These are phyloP conservation scores for Croton laevigatus DNA, from an alignment of 441 rosid species.

Conservation along the genomic window DNA sequence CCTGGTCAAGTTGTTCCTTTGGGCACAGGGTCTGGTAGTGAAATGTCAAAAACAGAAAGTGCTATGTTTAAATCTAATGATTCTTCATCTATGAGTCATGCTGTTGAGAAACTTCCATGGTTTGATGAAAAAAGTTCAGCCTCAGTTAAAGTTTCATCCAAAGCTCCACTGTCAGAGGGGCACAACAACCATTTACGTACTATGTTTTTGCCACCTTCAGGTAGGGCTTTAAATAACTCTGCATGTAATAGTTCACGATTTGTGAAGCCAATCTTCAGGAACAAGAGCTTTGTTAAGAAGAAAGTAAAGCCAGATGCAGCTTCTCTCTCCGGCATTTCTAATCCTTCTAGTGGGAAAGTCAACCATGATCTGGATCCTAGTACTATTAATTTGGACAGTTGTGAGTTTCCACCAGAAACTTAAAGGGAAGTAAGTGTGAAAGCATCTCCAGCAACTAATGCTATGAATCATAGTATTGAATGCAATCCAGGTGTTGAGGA, in stretches of 20 bases:
- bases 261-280: constrained; percentile 53
- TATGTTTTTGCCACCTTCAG: constrained; percentile 26
- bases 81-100: constrained; percentile 24
- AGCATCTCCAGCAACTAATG: constrained; percentile 37
- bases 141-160: constrained; percentile 25
- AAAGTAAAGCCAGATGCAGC: constrained; percentile 42
- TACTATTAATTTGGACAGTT: constrained; percentile 29
- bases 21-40: constrained; percentile 21
- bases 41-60: constrained; percentile 27
- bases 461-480: constrained; percentile 35
- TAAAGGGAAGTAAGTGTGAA: constrained; percentile 36
- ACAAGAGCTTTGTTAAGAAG: constrained; percentile 52
- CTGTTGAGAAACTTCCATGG: constrained; percentile 23
- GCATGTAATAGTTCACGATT: constrained; percentile 32
- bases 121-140: constrained; percentile 27
- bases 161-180: constrained; percentile 29
- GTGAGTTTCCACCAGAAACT: constrained; percentile 24
- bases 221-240: constrained; percentile 29
- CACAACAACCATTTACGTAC: constrained; percentile 37
- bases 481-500: constrained; percentile 34
- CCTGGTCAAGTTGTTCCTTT: constrained; percentile 33
- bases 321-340: constrained; percentile 32
- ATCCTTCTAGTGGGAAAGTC: constrained; percentile 25
- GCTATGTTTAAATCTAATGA: constrained; percentile 22
- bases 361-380: constrained; percentile 37